Evolutionary conservation across 2,329 filamentous ascomycete species (phyloP), one percentile per base, ranked within the genome.

Genomic region (Cadophora luteo-olivacea): DNA sequence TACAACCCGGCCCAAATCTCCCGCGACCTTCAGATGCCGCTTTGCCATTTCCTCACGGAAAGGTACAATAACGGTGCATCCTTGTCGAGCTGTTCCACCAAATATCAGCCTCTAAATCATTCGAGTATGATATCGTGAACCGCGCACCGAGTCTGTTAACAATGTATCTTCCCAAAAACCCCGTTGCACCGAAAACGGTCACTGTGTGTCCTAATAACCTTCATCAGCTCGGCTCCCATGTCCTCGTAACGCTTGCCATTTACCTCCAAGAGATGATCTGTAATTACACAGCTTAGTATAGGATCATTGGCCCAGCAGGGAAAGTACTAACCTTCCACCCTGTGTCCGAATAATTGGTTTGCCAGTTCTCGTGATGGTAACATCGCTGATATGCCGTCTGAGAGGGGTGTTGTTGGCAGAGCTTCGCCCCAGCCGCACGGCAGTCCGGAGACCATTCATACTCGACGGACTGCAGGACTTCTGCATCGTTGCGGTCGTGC

Each of bases 11-110:
- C 96, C 96, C 70, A 99, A 85, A 82, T 99, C 96, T 82, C 96
- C 96, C n/a, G 93, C 87, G 68, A 97, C 90, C 84, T 98, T 98
- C 78, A 99, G 85, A 84, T 98, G 95, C 75, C 96, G 91, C 87
- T 98, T 98, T 75, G 91, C 86, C 94, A 97, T 98, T 82, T 98
- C 96, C 84, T 99, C 96, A 57, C 96, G 91, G 86, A 89, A 99
- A 61, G 96, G 96, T 69, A 98, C 82, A 69, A 99, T 89, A 51
- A 99, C 96, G 49, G 92, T 97, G 82, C 93, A 97, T 90, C 96
- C 96, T 83, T 94, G 89, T 72, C 92, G 91, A 75, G 96, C 95
- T 97, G 77, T 77, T 75, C 61, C 61, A 72, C 72, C 67, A 64
- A 54, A 57, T 57, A 72, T 78, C 65, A 78, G 74, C 72, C 66